Base-by-base conservation (phyloP, 768 basidiomycete genomes). In the Leucogyrophana mollusca region DNA sequence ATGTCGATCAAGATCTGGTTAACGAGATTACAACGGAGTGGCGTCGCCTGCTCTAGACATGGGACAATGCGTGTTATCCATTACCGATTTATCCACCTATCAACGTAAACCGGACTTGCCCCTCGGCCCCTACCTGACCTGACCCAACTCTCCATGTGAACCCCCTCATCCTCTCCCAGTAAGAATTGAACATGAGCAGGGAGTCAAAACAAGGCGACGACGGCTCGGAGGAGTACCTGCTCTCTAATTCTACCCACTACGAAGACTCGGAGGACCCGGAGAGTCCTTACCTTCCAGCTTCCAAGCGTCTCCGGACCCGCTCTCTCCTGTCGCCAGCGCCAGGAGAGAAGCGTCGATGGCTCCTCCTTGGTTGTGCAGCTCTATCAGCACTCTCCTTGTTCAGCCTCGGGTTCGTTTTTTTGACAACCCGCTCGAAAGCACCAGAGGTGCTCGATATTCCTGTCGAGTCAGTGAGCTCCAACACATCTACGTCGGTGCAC, bases 361-460 rank as follows among this genome's bases (percentile, higher is more conserved):
- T 40, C 20, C 21, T 35, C n/a, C 40, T 25, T n/a, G 17, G 25
- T 1, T 47, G 36, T 32, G 18, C 57, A 9, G 51, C 60, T 10
- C 55, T 72, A n/a, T 54, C 59, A 16, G 36, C 62, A 6, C 44
- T 61, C 30, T 60, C 70, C 10, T 50, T 74, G 13, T 48, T 46
- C 27, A 39, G 49, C 20, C 40, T 60, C 22, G 54, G 27, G 43
- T 24, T 47, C 17, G 10, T 46, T 21, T 9, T 43, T 5, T 35
- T 47, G 24, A 14, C 43, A 46, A 47, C 17, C 41, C 40, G 16
- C 25, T 25, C 18, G 21, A 40, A 5, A 20, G 40, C 43, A 14
- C 25, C 22, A n/a, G 23, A 32, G 5, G 11, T 38, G 1, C 21
- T 45, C 10, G 17, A 38, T 24, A 27, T 23, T 1, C 25, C 34